Percentiles rank a stretch among this genome's conserved stretches.
Evolutionary conservation across 1,139 yeast species (phyloP).

Genomic region (Saccharomyces hybrid): DNA sequence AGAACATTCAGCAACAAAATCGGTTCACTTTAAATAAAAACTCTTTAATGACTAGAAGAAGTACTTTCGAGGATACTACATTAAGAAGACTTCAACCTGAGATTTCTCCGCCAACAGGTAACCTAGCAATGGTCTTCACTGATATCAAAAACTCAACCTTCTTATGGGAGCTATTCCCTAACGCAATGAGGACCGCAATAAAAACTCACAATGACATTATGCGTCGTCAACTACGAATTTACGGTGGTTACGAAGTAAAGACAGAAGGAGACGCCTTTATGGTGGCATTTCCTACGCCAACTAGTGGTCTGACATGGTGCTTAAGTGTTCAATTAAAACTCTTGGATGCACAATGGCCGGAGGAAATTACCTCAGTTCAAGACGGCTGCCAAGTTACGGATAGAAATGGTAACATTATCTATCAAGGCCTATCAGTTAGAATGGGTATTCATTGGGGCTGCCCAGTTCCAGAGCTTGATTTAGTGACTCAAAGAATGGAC

Average conservation of each 20-base stretch:
- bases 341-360: constrained; percentile 88
- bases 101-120: constrained; percentile 91
- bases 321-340: constrained; percentile 84
- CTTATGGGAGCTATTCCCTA: constrained; percentile 88
- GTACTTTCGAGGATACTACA: constrained; percentile 64
- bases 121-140: constrained; percentile 89
- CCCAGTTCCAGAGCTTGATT: constrained; percentile 93
- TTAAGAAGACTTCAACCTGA: constrained; percentile 83
- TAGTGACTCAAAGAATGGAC: constrained; percentile 95
- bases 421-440: constrained; percentile 85
- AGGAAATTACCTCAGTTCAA: constrained; percentile 75
- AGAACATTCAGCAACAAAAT: constrained; percentile 38
- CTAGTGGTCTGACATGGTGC: constrained; percentile 90
- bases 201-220: constrained; percentile 87
- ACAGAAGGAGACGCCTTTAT: constrained; percentile 99
- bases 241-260: constrained; percentile 96
- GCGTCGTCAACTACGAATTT: constrained; percentile 87
- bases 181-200: constrained; percentile 94
- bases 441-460: constrained; percentile 99
- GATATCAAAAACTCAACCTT: constrained; percentile 93
- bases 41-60: constrained; percentile 37
- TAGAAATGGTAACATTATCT: constrained; percentile 51
- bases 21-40: constrained; percentile 32
- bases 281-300: constrained; percentile 92
- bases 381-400: constrained; percentile 81